Base-by-base conservation (phyloP, 192 early-diverging fungal species). In the Chytriomyces confervae region DNA sequence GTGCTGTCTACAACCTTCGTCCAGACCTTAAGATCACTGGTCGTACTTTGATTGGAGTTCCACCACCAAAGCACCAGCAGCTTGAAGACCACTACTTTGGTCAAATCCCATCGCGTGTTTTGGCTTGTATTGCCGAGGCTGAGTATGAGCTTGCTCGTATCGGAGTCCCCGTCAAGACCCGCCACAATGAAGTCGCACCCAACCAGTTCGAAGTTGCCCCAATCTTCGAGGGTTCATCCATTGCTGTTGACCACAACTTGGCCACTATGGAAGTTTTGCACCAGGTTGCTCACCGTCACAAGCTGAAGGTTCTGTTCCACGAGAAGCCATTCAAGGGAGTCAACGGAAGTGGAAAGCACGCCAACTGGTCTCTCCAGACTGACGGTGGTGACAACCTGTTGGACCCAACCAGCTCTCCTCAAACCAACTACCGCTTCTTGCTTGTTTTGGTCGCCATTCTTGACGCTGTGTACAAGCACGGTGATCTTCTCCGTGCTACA, bases 51-150 rank as follows among this genome's bases (percentile, higher is more conserved):
- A 79, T 98, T 45, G 97, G 97, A 61, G 88, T 90, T 77, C 87
- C 97, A 73, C 97, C 97, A 48, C 95, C 97, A 72, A 94, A 95
- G 80, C 97, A 98, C 84, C 97, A 98, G 88, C 97, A 98, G 89
- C 87, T 98, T 74, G 97, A 98, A 83, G 97, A 98, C 84, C 97
- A 98, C 86, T 98, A 98, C 91, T 98, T 98, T 89, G 97, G 97
- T 50, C 92, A 93, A 77, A 95, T 98, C 71, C 97, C 97, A 62
- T 88, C 92, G 69, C 92, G 94, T 79, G 95, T 97, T 29, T 87
- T 98, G 79, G 90, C 93, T 63, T 85, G 90, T 73, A 94, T 98
- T 82, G 93, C 92, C 79, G 97, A 98, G 87, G 82, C 91, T 67
- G 97, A 98, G 84, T 87, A 96, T 51, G 97, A 98, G 87, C 90